A percentile compares a stretch with the other conserved stretches of the same genome.
These are phyloP conservation scores for Perkinsus chesapeaki DNA, from an alignment of 169 alveolate genomes.

Conservation along the genomic window DNA sequence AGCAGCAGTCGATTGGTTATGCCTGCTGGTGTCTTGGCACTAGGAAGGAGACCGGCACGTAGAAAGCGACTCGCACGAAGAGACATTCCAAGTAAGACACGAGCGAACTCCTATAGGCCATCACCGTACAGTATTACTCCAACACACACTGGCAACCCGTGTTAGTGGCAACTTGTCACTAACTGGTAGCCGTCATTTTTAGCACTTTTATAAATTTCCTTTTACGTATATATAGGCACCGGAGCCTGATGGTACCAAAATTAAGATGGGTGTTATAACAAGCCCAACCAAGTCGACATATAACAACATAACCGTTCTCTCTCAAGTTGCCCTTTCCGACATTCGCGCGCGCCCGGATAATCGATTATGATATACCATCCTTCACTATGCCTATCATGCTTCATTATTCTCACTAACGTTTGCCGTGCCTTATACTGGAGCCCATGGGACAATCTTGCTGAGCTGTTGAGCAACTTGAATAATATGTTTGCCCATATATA, in stretches of 20 bases:
- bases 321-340: neutral
- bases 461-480: neutral
- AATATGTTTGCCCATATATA: neutral
- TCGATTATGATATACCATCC: neutral
- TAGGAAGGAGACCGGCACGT: neutral
- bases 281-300: too few relatives aligned
- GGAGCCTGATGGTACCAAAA: too few relatives aligned
- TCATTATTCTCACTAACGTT: too few relatives aligned
- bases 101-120: neutral
- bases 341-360: neutral
- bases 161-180: neutral
- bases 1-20: slow-evolving; percentile 37
- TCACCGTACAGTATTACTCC: too few relatives aligned
- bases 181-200: neutral
- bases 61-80: neutral
- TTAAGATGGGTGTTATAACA: too few relatives aligned
- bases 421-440: too few relatives aligned
- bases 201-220: too few relatives aligned
- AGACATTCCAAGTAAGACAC: neutral
- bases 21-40: slow-evolving; percentile 3
- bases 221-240: too few relatives aligned
- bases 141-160: neutral
- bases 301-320: neutral
- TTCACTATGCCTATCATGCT: neutral
- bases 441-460: neutral